These are phyloP conservation scores for Penicillium aurantiogriseum DNA, from an alignment of 2,329 filamentous ascomycete species.

Conservation along the genomic window DNA sequence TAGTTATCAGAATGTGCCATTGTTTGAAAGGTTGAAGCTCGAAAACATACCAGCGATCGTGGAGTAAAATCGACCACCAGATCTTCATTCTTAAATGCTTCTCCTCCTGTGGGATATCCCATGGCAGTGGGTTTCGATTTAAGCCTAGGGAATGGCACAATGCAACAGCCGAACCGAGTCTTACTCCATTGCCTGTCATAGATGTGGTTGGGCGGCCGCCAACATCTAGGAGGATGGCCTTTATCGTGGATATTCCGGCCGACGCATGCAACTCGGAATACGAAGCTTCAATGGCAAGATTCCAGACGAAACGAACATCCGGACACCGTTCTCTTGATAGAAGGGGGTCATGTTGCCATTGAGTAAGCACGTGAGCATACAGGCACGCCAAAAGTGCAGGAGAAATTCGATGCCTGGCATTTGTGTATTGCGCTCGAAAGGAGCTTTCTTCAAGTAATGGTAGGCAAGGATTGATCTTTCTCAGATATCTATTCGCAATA, in stretches of 20 bases:
- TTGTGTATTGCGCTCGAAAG: constrained; percentile 44
- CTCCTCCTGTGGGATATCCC: constrained; percentile 54
- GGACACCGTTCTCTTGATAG: constrained; percentile 43
- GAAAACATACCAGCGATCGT: constrained; percentile 54
- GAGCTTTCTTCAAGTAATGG: constrained; percentile 54
- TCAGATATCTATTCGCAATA: constrained; percentile 45
- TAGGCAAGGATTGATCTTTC: constrained; percentile 52
- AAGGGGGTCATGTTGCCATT: constrained; percentile 48
- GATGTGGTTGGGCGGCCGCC: constrained; percentile 56
- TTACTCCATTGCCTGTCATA: constrained; percentile 54
- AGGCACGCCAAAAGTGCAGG: constrained; percentile 53
- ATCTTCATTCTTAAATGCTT: constrained; percentile 54
- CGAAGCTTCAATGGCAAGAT: constrained; percentile 54
- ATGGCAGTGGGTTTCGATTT: constrained; percentile 53
- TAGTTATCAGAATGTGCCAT: not conserved
- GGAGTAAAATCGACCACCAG: constrained; percentile 57
- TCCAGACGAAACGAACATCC: constrained; percentile 58
- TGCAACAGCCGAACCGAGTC: constrained; percentile 52
- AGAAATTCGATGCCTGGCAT: constrained; percentile 48
- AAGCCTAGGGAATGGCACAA: constrained; percentile 56
- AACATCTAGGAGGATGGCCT: constrained; percentile 55
- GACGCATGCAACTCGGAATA: constrained; percentile 55
- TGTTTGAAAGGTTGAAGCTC: not conserved
- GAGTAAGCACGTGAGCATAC: constrained; percentile 53
- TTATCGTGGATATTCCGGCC: constrained; percentile 55